Conservation (phyloP, 306 rosid species). For the Rosa lucieae region DNA sequence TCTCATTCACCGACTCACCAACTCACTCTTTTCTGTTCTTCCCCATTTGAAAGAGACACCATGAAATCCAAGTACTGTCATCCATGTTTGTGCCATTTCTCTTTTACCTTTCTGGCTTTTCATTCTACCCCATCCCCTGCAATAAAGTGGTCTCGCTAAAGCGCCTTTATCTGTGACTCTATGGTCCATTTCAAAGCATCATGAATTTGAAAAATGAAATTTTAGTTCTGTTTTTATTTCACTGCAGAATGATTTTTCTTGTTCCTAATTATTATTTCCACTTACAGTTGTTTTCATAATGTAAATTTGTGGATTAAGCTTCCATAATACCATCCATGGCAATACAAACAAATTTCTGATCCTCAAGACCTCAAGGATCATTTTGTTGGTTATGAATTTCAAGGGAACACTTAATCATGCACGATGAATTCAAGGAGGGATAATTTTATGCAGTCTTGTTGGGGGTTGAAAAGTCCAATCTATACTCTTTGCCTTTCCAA, state of each 20-base stretch:
- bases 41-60: conserved; percentile 7
- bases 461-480: not conserved
- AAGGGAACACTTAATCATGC: not conserved
- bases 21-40: not conserved
- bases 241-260: not conserved
- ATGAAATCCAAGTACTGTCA: conserved; percentile 10
- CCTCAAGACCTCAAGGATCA: not conserved
- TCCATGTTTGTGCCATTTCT: conserved; percentile 16
- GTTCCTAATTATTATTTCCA: conserved; percentile 1
- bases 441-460: not conserved
- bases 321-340: not conserved
- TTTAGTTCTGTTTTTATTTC: not conserved
- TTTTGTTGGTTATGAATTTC: not conserved
- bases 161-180: conserved; percentile 3
- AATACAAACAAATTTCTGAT: not conserved
- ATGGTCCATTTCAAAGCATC: not conserved
- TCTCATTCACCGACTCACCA: not conserved
- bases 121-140: conserved; percentile 9
- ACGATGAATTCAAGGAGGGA: not conserved
- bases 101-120: conserved; percentile 6
- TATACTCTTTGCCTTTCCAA: not conserved
- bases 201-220: not conserved
- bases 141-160: conserved; percentile 9
- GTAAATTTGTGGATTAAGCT: conserved; percentile 8
- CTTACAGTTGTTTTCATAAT: conserved; percentile 3